Evolutionary conservation across 73 alveolate genomes (phyloP).

Genomic region (Stentor roeselii): DNA sequence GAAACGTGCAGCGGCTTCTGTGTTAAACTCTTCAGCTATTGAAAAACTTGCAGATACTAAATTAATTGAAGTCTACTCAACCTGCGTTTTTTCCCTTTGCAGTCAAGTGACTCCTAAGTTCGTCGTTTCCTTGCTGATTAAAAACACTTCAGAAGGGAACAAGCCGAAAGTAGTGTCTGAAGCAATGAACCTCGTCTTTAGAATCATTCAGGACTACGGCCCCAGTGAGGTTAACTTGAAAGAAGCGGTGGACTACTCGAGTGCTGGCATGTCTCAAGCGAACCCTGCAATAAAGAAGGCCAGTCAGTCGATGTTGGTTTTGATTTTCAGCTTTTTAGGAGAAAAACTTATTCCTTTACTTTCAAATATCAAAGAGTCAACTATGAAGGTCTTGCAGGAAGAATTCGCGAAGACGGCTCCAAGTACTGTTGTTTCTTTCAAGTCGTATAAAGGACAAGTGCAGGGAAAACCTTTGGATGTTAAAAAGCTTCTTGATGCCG

Average conservation of each 20-base stretch:
- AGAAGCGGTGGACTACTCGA: conserved; percentile 75
- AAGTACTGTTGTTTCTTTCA: conserved; percentile 50
- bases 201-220: conserved; percentile 63
- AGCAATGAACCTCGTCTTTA: conserved; percentile 43
- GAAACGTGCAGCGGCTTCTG: conserved; percentile 37
- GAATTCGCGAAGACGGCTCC: conserved; percentile 62
- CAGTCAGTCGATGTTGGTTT: conserved; percentile 61
- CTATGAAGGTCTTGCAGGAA: conserved; percentile 67
- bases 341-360: conserved; percentile 64
- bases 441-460: conserved; percentile 66
- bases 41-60: conserved; percentile 77
- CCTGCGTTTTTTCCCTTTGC: conserved; percentile 49
- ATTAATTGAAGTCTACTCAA: conserved; percentile 39
- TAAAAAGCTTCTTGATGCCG: conserved; percentile 45
- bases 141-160: conserved; percentile 45
- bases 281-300: conserved; percentile 69
- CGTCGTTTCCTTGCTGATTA: conserved; percentile 48
- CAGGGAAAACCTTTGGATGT: conserved; percentile 39
- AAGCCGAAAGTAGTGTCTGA: conserved; percentile 69
- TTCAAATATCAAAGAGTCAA: conserved; percentile 79
- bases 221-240: conserved; percentile 59
- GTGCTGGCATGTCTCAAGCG: conserved; percentile 50
- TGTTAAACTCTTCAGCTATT: conserved; percentile 44
- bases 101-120: conserved; percentile 60
- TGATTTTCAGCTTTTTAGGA: conserved; percentile 74